phyloP scores from a whole-genome alignment of 495 filamentous ascomycete species.

The Xylaria scruposa region DNA sequence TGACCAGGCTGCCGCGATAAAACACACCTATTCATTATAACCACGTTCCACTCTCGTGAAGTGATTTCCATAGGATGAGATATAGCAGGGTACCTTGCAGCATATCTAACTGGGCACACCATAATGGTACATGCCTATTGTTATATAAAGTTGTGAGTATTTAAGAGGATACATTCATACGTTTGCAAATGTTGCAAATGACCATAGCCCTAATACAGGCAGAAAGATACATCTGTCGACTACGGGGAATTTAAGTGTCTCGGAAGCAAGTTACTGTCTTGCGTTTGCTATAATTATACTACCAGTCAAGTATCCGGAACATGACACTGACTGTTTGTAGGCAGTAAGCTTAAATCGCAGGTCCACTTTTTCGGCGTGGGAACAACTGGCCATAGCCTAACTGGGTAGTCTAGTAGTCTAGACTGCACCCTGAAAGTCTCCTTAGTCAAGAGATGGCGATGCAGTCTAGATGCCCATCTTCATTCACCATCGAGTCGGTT shows the following conservation, averaged over 20 bases:
- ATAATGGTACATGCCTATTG: background rate
- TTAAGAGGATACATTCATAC: background rate
- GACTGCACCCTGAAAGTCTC: constrained; percentile 2
- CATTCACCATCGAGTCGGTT: constrained; percentile 3
- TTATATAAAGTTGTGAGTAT: background rate
- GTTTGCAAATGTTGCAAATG: background rate
- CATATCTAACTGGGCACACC: background rate
- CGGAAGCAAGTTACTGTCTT: background rate
- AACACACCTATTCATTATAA: too few relatives aligned
- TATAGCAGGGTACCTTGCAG: background rate
- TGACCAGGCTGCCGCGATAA: background rate
- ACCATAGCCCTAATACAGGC: background rate
- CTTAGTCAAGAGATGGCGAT: background rate
- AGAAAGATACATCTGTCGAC: background rate
- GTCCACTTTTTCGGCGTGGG: background rate
- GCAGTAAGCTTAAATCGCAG: background rate
- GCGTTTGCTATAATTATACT: constrained; percentile 1
- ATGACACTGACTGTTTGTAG: background rate
- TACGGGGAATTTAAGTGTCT: background rate
- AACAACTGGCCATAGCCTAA: constrained; percentile 13
- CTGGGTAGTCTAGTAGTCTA: background rate
- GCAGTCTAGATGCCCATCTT: background rate
- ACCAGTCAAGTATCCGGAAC: background rate
- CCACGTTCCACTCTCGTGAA: background rate
- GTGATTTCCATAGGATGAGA: background rate